phyloP scores from a whole-genome alignment of 2,329 filamentous ascomycete genomes.

The Neofusicoccum sp. region DNA sequence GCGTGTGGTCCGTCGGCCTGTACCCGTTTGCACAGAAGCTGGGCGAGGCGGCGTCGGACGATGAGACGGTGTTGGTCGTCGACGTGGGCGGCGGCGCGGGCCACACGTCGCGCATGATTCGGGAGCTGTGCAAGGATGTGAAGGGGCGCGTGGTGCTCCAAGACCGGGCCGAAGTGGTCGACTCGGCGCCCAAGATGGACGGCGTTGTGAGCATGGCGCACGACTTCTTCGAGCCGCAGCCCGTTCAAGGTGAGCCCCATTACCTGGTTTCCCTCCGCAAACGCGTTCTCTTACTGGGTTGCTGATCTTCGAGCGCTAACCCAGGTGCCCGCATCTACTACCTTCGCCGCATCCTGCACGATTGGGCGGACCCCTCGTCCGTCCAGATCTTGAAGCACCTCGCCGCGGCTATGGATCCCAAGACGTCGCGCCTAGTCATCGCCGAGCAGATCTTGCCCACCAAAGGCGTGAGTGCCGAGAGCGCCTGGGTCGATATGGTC shows the following conservation, averaged over 20 bases:
- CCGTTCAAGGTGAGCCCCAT: slow-evolving; percentile 25
- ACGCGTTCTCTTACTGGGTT: too few relatives aligned
- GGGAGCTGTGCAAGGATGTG: slow-evolving; percentile 32
- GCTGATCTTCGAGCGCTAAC: not conserved
- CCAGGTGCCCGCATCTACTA: slow-evolving; percentile 36
- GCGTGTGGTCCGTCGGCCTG: slow-evolving; percentile 4
- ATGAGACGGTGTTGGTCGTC: slow-evolving; percentile 32
- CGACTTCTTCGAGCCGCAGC: slow-evolving; percentile 30
- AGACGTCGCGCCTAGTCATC: slow-evolving; percentile 35
- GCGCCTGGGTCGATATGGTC: slow-evolving; percentile 35
- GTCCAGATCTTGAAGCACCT: slow-evolving; percentile 34
- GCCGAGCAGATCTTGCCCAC: slow-evolving; percentile 37
- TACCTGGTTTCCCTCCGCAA: too few relatives aligned
- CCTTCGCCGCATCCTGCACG: slow-evolving; percentile 39
- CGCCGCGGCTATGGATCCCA: slow-evolving; percentile 30
- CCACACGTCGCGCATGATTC: slow-evolving; percentile 37
- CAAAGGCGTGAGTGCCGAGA: slow-evolving; percentile 28
- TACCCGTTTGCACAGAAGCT: slow-evolving; percentile 7
- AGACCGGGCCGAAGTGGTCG: slow-evolving; percentile 37
- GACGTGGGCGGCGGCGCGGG: slow-evolving; percentile 44
- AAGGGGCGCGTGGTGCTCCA: slow-evolving; percentile 41
- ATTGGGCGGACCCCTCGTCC: slow-evolving; percentile 37
- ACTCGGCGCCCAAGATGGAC: slow-evolving; percentile 24
- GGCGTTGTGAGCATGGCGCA: slow-evolving; percentile 32
- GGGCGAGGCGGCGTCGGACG: not conserved